phyloP scores from a whole-genome alignment of 768 basidiomycete genomes.

The Hypsizygus marmoreus region DNA sequence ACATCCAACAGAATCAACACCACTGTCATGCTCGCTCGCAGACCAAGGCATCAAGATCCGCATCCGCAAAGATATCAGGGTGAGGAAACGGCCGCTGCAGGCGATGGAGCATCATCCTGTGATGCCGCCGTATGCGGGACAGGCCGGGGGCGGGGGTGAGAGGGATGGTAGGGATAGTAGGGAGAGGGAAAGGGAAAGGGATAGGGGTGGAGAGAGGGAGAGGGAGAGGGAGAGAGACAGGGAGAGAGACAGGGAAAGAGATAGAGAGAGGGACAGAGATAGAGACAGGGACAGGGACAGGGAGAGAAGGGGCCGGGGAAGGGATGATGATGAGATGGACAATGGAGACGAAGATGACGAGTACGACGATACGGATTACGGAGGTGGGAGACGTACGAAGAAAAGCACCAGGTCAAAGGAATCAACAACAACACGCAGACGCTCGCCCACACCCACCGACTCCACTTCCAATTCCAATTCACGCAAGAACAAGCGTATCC shows the following conservation, averaged over 20 bases:
- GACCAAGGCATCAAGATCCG: slow-evolving; percentile 96
- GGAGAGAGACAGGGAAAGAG: slow-evolving; percentile 2
- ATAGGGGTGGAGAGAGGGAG: slow-evolving; percentile 1
- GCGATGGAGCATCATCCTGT: slow-evolving; percentile 36
- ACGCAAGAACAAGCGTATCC: slow-evolving; percentile 37
- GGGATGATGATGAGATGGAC: neutral
- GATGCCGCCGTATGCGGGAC: slow-evolving; percentile 21
- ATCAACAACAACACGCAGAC: neutral
- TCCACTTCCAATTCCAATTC: slow-evolving; percentile 9
- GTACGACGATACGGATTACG: neutral
- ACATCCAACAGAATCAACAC: slow-evolving; percentile 74
- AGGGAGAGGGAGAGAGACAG: neutral
- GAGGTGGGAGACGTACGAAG: slow-evolving; percentile 4
- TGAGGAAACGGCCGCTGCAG: slow-evolving; percentile 67
- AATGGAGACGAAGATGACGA: slow-evolving; percentile 5
- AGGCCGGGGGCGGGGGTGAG: slow-evolving; percentile 1
- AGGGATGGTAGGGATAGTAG: too few species aligned
- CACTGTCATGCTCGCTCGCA: slow-evolving; percentile 86
- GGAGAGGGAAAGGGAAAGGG: slow-evolving; percentile 1
- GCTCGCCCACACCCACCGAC: neutral
- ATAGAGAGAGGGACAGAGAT: slow-evolving; percentile 1
- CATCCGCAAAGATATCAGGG: slow-evolving; percentile 88
- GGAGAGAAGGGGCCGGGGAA: slow-evolving; percentile 5
- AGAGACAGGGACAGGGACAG: neutral
- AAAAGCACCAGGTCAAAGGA: neutral